A percentile compares a stretch with the other conserved stretches of the same genome.
phyloP scores from a whole-genome alignment of 805 yeast genomes.

The Schizosaccharomyces octosporus region DNA sequence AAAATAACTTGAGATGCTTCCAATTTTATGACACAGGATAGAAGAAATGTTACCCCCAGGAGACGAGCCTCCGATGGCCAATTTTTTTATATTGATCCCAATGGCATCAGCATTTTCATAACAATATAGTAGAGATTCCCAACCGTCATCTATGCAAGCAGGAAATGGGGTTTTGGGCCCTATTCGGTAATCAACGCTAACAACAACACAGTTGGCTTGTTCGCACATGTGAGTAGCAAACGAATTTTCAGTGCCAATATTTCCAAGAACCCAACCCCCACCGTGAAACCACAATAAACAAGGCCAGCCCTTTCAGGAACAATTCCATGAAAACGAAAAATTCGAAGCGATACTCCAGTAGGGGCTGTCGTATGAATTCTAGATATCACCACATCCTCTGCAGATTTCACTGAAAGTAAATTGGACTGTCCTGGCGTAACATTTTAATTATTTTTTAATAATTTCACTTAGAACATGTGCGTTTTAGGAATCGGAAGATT shows the following conservation, averaged over 20 bases:
- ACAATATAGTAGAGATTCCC: not conserved
- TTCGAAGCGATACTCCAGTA: constrained; percentile 12
- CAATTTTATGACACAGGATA: constrained; percentile 11
- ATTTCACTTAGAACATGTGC: constrained; percentile 7
- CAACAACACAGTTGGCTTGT: constrained; percentile 17
- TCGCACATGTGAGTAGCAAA: constrained; percentile 20
- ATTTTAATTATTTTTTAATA: not conserved
- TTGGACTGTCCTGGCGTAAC: not conserved
- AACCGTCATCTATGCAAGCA: constrained; percentile 20
- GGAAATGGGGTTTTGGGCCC: constrained; percentile 29
- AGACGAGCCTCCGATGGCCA: constrained; percentile 24
- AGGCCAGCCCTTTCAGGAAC: constrained; percentile 19
- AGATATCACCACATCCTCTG: not conserved
- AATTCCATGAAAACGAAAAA: constrained; percentile 18
- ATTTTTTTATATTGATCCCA: constrained; percentile 14
- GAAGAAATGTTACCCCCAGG: constrained; percentile 19
- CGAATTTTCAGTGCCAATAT: constrained; percentile 19
- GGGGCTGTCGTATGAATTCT: not conserved
- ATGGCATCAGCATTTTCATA: constrained; percentile 9
- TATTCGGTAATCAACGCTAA: constrained; percentile 25
- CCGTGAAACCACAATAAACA: constrained; percentile 18
- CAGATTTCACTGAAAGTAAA: not conserved
- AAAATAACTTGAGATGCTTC: not conserved
- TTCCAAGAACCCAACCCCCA: constrained; percentile 23
- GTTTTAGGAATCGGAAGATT: constrained; percentile 15